Conservation (phyloP, 345 rosid genomes). For the Salix purpurea region DNA sequence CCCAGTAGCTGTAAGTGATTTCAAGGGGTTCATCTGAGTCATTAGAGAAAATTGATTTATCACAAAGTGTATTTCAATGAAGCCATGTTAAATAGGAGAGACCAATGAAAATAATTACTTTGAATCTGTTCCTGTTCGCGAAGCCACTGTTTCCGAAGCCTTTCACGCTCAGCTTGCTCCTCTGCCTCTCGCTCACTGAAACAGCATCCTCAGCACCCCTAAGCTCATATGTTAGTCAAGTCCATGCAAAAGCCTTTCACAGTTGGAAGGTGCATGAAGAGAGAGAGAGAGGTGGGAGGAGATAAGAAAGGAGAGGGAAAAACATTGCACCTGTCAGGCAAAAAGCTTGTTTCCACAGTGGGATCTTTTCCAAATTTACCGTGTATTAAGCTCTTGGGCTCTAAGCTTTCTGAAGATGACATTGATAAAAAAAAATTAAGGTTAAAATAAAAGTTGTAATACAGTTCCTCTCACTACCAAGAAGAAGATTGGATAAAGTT, state of each 20-base stretch:
- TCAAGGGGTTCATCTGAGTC: conserved; percentile 80
- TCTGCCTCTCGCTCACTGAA: conserved; percentile 99
- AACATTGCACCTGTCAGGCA: conserved; percentile 85
- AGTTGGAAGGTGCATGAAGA: background rate
- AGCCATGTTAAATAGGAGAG: background rate
- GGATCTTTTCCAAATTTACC: conserved; percentile 94
- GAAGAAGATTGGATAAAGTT: background rate
- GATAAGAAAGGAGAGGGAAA: conserved; percentile 8
- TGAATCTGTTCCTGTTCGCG: conserved; percentile 82
- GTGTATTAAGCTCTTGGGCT: conserved; percentile 33
- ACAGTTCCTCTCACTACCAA: background rate
- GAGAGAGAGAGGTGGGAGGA: background rate
- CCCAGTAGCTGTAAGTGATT: conserved; percentile 99
- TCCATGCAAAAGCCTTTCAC: conserved; percentile 2
- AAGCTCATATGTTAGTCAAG: conserved; percentile 50
- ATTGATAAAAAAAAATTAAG: background rate
- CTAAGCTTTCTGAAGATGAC: conserved; percentile 14
- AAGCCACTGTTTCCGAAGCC: conserved; percentile 84
- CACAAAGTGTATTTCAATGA: background rate
- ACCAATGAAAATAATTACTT: conserved; percentile 40
- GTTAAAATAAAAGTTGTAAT: background rate
- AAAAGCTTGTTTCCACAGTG: conserved; percentile 89
- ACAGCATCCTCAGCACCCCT: conserved; percentile 76
- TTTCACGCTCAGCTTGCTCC: conserved; percentile 98
- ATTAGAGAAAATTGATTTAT: conserved; percentile 13